Evolutionary conservation across 441 rosid species (phyloP).

Genomic region (Erodium texanum): DNA sequence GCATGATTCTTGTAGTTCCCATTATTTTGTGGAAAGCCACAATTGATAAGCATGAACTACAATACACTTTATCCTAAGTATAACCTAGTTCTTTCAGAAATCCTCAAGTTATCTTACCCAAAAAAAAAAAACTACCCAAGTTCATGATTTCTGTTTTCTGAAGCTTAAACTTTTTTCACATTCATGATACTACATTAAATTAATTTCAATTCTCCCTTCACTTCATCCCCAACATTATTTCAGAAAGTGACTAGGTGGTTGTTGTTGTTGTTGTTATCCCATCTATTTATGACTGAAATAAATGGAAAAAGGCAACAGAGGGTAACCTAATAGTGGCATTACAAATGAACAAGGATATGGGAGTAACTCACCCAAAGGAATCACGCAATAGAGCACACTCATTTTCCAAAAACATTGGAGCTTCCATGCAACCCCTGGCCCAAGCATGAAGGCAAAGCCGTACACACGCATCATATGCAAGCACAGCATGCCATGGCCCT

Average conservation of each 20-base stretch:
- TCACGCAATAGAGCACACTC: constrained; percentile 86
- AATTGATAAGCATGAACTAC: not conserved
- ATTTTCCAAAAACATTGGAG: constrained; percentile 92
- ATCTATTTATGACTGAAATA: too few relatives aligned
- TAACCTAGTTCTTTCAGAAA: too few relatives aligned
- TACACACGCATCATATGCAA: constrained; percentile 96
- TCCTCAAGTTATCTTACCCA: too few relatives aligned
- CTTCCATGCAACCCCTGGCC: constrained; percentile 98
- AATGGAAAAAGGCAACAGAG: too few relatives aligned
- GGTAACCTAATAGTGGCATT: too few relatives aligned
- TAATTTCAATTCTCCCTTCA: not conserved
- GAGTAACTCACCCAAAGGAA: constrained; percentile 66
- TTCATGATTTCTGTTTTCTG: not conserved
- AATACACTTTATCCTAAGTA: too few relatives aligned
- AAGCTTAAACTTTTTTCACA: not conserved
- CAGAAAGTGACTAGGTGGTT: not conserved
- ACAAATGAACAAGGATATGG: constrained; percentile 9
- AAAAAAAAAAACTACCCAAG: not conserved
- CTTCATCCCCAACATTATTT: not conserved
- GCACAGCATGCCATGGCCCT: constrained; percentile 96
- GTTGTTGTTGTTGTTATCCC: too few relatives aligned
- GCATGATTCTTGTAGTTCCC: not conserved
- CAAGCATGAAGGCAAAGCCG: constrained; percentile 98
- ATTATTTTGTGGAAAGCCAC: not conserved
- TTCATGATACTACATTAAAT: not conserved